Base-by-base conservation (phyloP, 148 eudicot species). In the Limonium bicolor region DNA sequence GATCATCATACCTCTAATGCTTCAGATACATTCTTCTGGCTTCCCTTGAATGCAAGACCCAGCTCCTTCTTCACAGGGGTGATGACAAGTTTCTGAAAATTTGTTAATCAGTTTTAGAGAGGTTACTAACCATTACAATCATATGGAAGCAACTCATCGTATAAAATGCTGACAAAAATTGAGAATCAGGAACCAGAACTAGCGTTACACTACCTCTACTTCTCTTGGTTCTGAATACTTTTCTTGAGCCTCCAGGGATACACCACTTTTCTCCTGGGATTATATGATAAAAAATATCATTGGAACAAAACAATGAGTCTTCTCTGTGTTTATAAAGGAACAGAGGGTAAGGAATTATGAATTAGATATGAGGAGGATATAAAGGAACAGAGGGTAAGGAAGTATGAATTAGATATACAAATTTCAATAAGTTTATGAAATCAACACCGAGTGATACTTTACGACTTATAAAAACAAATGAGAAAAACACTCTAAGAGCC, bases 31-130 rank as follows among this genome's bases (percentile, higher is more conserved):
- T 60, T 83, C 75, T 71, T 88, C 52, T 83, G 94, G 64, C 60
- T 56, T 47, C 96, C 96, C 78, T 83, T 88, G 64, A 83, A 88
- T 53, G 86, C 92, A 61, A 79, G 94, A 24, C 94, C 96, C 50
- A 87, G 71, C 64, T 87, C 92, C 63, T 79, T 87, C 65, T 83
- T 87, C 18, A 72, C 70, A 20, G 94, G 96, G 52, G 74, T 31
- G 53, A 87, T 80, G 23, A 76, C 74, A 61, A 87, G 83, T 74
- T 72, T 77, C 96, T 87, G 86, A 47, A 64, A 51, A 23, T 40
- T 56, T 27, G 43, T 16, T 17, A 48, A 23, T 39, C 16, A 5
- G 16, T 2, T 23, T 4, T n/a, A 24, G 10, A 43, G 48, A 43
- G 18, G 48, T 6, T 24, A 11, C 20, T n/a, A 25, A 43, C 14